Evolutionary conservation across 345 rosid genomes (phyloP).

Genomic region (Murraya koenigii): DNA sequence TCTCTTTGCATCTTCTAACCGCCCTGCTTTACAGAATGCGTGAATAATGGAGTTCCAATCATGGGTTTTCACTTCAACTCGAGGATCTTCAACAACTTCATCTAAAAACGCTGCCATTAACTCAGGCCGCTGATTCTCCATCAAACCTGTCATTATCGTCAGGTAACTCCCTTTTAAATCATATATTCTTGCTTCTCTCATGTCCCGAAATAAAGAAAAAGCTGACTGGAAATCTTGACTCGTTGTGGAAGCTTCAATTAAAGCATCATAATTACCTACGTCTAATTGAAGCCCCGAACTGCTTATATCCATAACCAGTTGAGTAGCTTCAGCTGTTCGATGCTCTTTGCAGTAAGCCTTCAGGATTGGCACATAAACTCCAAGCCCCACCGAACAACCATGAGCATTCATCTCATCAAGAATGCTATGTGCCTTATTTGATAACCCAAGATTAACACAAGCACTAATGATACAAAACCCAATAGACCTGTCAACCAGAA

Average conservation of each 20-base stretch:
- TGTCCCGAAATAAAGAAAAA: constrained; percentile 81
- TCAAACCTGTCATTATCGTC: constrained; percentile 81
- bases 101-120: constrained; percentile 90
- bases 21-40: constrained; percentile 85
- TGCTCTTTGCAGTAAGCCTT: constrained; percentile 80
- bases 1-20: constrained; percentile 83
- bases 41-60: constrained; percentile 98
- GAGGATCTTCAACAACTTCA: constrained; percentile 90
- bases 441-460: constrained; percentile 67
- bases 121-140: constrained; percentile 79
- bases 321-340: constrained; percentile 90
- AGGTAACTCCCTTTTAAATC: constrained; percentile 79
- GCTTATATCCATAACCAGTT: constrained; percentile 75
- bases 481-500: constrained; percentile 41
- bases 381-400: constrained; percentile 66
- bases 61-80: constrained; percentile 80
- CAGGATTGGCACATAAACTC: constrained; percentile 79
- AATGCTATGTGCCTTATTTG: constrained; percentile 81
- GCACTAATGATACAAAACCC: constrained; percentile 78
- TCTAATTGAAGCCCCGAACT: constrained; percentile 70
- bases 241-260: constrained; percentile 89
- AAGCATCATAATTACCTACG: constrained; percentile 46
- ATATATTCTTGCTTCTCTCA: constrained; percentile 65
- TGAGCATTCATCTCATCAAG: constrained; percentile 76
- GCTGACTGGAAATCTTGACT: constrained; percentile 91